Base-by-base conservation (phyloP, 129 eudicot species). In the Tanacetum coccineum region DNA sequence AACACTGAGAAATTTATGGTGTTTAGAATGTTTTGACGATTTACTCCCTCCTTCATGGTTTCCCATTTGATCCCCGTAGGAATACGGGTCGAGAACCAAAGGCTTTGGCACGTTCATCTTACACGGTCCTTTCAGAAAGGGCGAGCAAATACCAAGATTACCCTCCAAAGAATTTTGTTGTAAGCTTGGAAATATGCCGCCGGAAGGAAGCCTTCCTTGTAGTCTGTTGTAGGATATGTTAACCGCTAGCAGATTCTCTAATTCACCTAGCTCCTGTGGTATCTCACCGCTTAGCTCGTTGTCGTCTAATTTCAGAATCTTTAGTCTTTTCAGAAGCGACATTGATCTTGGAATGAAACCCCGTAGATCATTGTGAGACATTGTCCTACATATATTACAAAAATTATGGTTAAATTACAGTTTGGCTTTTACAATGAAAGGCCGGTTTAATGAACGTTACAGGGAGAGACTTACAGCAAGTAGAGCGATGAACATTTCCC, bases 401-500 rank as follows among this genome's bases (percentile, higher is more conserved):
- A 22, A n/a, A 15, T 46, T n/a, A 21, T 52, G 60, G 42, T 28
- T 14, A 18, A 59, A 4, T 20, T 52, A 54, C 19, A 20, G 0
- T 61, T 74, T 59, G 45, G 8, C 65, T 48, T 62, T 2, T 20
- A 17, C 42, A 5, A 62, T 46, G 39, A n/a, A 45, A 20, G 8
- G 1, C 25, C 25, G 25, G 18, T 44, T 40, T n/a, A 9, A 66
- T 4, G 42, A 36, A 36, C 42, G 42, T 36, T 9, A 59, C 2
- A 40, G 40, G 45, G 19, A 60, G 69, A 84, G 63, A 86, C 99
- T 94, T 84, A 94, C 99, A 94, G 68, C 79, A 94, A 57, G 80
- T 84, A 84, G 53, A 94, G 97, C 5, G 99, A 94, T 10, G 99
- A 82, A 54, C 99, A 94, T 55, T 87, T 86, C 28, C 92, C 88